Evolutionary conservation across 768 basidiomycete species (phyloP).

Genomic region (Auricularia heimuer): DNA sequence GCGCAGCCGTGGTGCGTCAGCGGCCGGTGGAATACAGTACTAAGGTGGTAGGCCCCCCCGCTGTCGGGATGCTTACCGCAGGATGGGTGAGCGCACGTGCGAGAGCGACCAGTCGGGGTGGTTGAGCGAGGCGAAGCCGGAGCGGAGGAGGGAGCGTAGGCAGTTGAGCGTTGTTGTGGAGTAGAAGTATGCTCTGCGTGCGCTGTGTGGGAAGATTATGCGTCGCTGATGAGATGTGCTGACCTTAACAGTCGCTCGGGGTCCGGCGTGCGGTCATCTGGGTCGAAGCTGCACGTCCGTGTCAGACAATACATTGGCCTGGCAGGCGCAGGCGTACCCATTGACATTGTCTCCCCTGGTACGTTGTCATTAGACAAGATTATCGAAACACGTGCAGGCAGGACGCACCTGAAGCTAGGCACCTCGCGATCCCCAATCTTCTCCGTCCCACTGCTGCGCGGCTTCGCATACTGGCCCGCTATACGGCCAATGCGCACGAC

Average conservation of each 20-base stretch:
- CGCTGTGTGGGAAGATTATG: neutral
- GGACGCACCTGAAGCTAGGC: conserved; percentile 72
- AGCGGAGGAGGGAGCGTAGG: conserved; percentile 76
- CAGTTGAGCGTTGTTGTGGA: conserved; percentile 91
- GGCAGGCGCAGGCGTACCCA: no score
- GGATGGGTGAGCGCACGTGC: conserved; percentile 77
- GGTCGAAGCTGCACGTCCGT: no score
- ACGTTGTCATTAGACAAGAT: neutral
- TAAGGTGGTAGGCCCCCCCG: no score
- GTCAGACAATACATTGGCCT: no score
- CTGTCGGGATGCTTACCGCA: conserved; percentile 39
- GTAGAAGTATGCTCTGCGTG: conserved; percentile 89
- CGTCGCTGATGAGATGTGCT: neutral
- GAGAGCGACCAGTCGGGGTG: conserved; percentile 89
- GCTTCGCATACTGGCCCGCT: conserved; percentile 95
- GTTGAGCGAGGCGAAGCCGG: conserved; percentile 88
- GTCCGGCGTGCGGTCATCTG: conserved; percentile 76
- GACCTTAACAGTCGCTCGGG: conserved; percentile 82
- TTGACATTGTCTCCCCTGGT: conserved; percentile 93
- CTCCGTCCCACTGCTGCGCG: conserved; percentile 77
- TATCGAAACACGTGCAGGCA: neutral
- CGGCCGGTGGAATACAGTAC: no score
- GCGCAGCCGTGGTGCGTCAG: neutral
- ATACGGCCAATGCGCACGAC: conserved; percentile 89
- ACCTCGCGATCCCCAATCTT: conserved; percentile 67